A percentile compares a stretch with the other conserved stretches of the same genome.
Evolutionary conservation across 352 stramenopile genomes (phyloP).

Genomic region (Hyaloperonospora arabidopsidis): DNA sequence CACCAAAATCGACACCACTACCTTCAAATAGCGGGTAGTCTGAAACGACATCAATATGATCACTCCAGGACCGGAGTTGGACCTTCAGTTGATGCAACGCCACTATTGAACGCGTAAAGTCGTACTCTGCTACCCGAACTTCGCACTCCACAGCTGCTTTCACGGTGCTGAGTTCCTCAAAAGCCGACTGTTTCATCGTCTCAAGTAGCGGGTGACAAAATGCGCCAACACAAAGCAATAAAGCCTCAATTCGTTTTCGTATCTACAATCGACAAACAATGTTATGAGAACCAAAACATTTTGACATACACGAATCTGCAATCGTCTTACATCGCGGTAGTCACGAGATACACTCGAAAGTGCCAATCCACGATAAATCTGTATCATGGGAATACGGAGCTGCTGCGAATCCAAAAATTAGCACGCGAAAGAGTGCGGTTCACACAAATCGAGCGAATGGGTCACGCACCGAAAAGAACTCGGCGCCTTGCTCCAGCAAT

Average conservation of each 20-base stretch:
- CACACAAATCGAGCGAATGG: neutral
- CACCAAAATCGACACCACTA: slow-evolving; percentile 31
- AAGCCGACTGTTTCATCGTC: slow-evolving; percentile 56
- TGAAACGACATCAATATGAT: slow-evolving; percentile 72
- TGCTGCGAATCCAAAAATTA: slow-evolving; percentile 11
- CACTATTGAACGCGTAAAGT: slow-evolving; percentile 72
- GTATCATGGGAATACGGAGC: slow-evolving; percentile 65
- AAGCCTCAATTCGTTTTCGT: slow-evolving; percentile 41
- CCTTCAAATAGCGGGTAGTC: slow-evolving; percentile 75
- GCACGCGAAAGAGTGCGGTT: neutral
- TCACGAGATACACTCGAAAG: slow-evolving; percentile 43
- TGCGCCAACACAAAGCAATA: slow-evolving; percentile 45
- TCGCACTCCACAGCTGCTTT: slow-evolving; percentile 62
- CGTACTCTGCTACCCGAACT: slow-evolving; percentile 57
- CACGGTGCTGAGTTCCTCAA: slow-evolving; percentile 65
- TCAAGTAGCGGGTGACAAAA: slow-evolving; percentile 69
- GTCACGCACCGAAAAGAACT: slow-evolving; percentile 69
- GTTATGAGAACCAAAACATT: slow-evolving; percentile 49
- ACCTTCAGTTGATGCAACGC: slow-evolving; percentile 64
- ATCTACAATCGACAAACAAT: slow-evolving; percentile 30
- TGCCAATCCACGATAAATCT: slow-evolving; percentile 57
- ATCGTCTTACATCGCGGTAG: slow-evolving; percentile 37
- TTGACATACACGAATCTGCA: slow-evolving; percentile 15
- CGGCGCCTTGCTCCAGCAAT: slow-evolving; percentile 58
- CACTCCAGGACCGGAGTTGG: slow-evolving; percentile 56